These are phyloP conservation scores for Tuber aestivum DNA, from an alignment of 495 filamentous ascomycete species.

Conservation along the genomic window DNA sequence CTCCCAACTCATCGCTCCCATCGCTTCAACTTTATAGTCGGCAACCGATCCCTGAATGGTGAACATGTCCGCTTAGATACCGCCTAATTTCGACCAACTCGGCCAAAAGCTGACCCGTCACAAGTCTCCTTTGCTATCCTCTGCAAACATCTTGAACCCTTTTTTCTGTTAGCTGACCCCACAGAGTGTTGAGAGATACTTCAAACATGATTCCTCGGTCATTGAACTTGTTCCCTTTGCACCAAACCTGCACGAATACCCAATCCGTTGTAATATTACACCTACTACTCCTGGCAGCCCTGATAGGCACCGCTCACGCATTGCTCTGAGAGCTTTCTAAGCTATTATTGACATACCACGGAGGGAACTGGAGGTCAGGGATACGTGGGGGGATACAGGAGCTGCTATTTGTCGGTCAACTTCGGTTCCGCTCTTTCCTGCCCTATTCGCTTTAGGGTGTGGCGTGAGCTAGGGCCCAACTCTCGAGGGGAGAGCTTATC, in stretches of 20 bases:
- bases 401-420: background rate
- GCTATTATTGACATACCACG: conserved; percentile 9
- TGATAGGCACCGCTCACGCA: conserved; percentile 16
- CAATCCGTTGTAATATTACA: conserved; percentile 45
- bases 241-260: conserved; percentile 50
- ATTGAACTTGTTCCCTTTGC: conserved; percentile 50
- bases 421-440: background rate
- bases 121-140: background rate
- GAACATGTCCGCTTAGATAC: conserved; percentile 30
- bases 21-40: background rate
- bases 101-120: conserved; percentile 26
- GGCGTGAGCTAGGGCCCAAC: conserved; percentile 20
- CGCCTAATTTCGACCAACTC: conserved; percentile 2
- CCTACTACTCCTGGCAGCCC: conserved; percentile 31
- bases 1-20: background rate
- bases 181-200: conserved; percentile 10
- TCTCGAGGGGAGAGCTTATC: background rate
- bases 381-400: conserved; percentile 9
- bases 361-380: conserved; percentile 12
- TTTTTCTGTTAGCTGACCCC: conserved; percentile 7
- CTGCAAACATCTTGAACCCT: conserved; percentile 1
- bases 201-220: conserved; percentile 60
- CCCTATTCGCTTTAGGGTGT: conserved; percentile 15
- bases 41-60: background rate
- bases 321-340: background rate